phyloP scores from a whole-genome alignment of 2,329 filamentous ascomycete species.

The Pyrenochaeta sp. region DNA sequence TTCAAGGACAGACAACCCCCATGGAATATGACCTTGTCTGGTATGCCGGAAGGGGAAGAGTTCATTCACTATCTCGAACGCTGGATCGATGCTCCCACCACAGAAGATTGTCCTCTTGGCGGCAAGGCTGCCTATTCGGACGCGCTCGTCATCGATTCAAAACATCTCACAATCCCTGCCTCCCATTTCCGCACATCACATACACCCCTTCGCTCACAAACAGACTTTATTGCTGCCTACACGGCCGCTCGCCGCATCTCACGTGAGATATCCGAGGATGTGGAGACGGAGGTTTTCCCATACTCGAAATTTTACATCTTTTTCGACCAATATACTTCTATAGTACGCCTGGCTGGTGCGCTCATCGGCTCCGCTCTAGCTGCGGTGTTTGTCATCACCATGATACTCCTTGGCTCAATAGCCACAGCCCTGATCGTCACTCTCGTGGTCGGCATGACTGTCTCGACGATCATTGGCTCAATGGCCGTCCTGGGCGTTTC shows the following conservation, averaged over 20 bases:
- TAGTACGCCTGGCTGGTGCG: slow-evolving; percentile 78
- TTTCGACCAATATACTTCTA: slow-evolving; percentile 94
- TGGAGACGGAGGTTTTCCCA: slow-evolving; percentile 85
- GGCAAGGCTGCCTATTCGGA: slow-evolving; percentile 87
- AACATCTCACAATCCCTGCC: slow-evolving; percentile 73
- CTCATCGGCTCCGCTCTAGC: slow-evolving; percentile 83
- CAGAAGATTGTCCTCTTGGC: slow-evolving; percentile 83
- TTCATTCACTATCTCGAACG: slow-evolving; percentile 85
- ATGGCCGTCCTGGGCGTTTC: slow-evolving; percentile 91
- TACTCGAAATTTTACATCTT: slow-evolving; percentile 99
- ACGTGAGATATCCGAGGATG: slow-evolving; percentile 72
- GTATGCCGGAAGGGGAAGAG: slow-evolving; percentile 93
- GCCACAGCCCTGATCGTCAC: slow-evolving; percentile 84
- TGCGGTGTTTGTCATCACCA: slow-evolving; percentile 83
- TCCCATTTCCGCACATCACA: slow-evolving; percentile 94
- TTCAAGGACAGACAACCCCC: slow-evolving; percentile 78
- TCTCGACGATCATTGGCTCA: slow-evolving; percentile 91
- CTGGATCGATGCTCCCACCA: slow-evolving; percentile 82
- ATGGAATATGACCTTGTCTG: slow-evolving; percentile 88
- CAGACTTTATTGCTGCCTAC: slow-evolving; percentile 93
- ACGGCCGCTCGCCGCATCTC: slow-evolving; percentile 88
- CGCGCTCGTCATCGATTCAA: slow-evolving; percentile 78
- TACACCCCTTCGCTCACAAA: slow-evolving; percentile 83
- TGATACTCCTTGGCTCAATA: slow-evolving; percentile 81
- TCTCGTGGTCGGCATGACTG: slow-evolving; percentile 87